A percentile compares a stretch with the other conserved stretches of the same genome.
Conservation (phyloP, 768 basidiomycete species). For the Tulasnella calospora region DNA sequence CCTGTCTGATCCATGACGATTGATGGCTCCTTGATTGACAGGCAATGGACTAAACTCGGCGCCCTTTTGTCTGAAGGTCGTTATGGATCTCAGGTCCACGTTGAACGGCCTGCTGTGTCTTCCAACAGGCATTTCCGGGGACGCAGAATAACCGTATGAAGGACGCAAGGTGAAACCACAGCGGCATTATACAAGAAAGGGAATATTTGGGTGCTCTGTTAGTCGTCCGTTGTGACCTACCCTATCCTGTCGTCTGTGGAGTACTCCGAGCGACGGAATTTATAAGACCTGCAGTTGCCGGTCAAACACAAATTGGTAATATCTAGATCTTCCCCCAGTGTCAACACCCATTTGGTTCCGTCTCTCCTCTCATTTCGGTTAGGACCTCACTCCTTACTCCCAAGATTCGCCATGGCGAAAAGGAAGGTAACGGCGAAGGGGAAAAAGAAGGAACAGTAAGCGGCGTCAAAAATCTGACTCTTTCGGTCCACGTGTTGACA, state of each 20-base stretch:
- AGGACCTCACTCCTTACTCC: neutral
- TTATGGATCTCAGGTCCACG: neutral
- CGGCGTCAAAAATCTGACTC: neutral
- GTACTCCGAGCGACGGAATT: neutral
- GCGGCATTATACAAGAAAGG: neutral
- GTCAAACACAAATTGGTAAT: neutral
- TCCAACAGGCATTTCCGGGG: neutral
- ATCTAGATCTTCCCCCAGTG: neutral
- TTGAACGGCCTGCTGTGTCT: neutral
- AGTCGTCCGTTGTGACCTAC: too few species aligned
- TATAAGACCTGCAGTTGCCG: neutral
- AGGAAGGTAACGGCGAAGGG: neutral
- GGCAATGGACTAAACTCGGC: neutral
- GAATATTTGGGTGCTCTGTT: too few species aligned
- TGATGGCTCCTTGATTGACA: neutral
- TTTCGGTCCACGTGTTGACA: neutral
- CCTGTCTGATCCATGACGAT: neutral
- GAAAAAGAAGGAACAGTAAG: neutral
- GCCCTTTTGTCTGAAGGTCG: neutral
- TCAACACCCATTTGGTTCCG: neutral
- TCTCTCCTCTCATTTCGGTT: neutral
- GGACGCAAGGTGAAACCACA: neutral
- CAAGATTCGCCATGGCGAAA: neutral
- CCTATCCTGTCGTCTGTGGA: neutral
- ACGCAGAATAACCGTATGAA: neutral